Percentiles rank a stretch among this genome's conserved stretches.
These are phyloP conservation scores for Ophiosphaerella herpotricha DNA, from an alignment of 2,329 filamentous ascomycete genomes.

Conservation along the genomic window DNA sequence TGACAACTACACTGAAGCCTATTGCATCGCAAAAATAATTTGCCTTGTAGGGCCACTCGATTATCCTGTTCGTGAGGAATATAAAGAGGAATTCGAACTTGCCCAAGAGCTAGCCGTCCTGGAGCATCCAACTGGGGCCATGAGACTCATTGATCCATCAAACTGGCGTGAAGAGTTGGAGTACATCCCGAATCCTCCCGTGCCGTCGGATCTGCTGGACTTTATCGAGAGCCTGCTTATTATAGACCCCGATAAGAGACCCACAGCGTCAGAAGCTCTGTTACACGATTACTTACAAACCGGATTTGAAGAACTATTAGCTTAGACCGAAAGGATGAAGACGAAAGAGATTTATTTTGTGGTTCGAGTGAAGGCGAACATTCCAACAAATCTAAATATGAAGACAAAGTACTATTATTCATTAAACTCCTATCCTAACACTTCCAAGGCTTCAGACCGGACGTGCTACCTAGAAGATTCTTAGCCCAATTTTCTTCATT, in stretches of 20 bases:
- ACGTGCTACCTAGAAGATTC: no score
- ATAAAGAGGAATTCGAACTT: constrained; percentile 11
- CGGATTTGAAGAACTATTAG: no score
- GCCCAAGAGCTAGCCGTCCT: constrained; percentile 7
- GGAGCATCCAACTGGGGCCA: constrained; percentile 2
- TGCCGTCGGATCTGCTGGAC: constrained; percentile 9
- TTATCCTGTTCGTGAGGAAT: constrained; percentile 11
- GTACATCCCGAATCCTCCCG: constrained; percentile 8
- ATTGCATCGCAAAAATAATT: constrained; percentile 28
- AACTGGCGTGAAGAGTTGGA: constrained; percentile 9
- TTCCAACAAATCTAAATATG: no score
- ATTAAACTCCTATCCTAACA: no score
- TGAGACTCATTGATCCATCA: constrained; percentile 6
- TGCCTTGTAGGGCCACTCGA: constrained; percentile 19
- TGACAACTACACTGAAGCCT: constrained; percentile 19
- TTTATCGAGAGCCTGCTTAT: constrained; percentile 16
- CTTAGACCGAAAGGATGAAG: no score
- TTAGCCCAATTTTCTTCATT: no score
- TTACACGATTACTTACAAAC: constrained; percentile 7
- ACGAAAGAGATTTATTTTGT: no score
- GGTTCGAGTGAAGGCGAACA: no score
- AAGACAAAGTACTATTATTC: no score
- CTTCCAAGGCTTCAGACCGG: no score
- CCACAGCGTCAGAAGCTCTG: constrained; percentile 11
- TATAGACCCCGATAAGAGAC: constrained; percentile 12